Evolutionary conservation across 106 monocot species (phyloP).

Genomic region (Dactylorhiza incarnata): DNA sequence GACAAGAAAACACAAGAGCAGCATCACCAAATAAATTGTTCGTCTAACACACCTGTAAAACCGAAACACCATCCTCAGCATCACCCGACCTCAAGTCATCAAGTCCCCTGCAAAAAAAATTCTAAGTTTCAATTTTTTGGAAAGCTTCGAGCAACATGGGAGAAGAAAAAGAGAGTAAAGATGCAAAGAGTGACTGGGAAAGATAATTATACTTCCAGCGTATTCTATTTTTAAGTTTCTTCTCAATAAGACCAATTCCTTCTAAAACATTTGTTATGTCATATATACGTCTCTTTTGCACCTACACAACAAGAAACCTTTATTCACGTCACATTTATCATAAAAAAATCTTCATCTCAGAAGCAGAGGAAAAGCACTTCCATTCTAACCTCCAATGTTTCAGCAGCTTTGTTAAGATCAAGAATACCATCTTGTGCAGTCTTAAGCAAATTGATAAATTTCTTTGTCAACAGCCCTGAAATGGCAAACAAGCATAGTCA

Average conservation of each 20-base stretch:
- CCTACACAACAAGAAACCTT: slow-evolving; percentile 19
- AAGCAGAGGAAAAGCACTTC: background rate
- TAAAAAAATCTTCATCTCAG: background rate
- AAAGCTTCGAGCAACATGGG: background rate
- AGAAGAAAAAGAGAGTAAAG: background rate
- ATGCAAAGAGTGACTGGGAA: background rate
- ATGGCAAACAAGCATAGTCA: background rate
- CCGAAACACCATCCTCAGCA: slow-evolving; percentile 21
- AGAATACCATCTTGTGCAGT: slow-evolving; percentile 57
- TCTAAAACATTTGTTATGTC: slow-evolving; percentile 79
- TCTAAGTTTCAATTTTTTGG: background rate
- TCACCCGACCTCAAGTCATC: slow-evolving; percentile 21
- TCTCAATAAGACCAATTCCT: slow-evolving; percentile 72
- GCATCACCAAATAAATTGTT: background rate
- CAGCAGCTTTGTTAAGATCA: slow-evolving; percentile 70
- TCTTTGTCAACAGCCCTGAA: slow-evolving; percentile 60
- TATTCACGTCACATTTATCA: background rate
- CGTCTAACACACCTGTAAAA: slow-evolving; percentile 21
- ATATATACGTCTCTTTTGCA: slow-evolving; percentile 75
- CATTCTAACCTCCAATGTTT: slow-evolving; percentile 45
- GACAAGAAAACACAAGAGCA: background rate
- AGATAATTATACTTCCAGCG: slow-evolving; percentile 55
- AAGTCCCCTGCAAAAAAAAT: slow-evolving; percentile 22
- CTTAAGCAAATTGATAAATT: slow-evolving; percentile 52
- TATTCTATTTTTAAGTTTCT: slow-evolving; percentile 59